A percentile compares a stretch with the other conserved stretches of the same genome.
These are phyloP conservation scores for Closterium sp. DNA, from an alignment of 139 green algal species.

Conservation along the genomic window DNA sequence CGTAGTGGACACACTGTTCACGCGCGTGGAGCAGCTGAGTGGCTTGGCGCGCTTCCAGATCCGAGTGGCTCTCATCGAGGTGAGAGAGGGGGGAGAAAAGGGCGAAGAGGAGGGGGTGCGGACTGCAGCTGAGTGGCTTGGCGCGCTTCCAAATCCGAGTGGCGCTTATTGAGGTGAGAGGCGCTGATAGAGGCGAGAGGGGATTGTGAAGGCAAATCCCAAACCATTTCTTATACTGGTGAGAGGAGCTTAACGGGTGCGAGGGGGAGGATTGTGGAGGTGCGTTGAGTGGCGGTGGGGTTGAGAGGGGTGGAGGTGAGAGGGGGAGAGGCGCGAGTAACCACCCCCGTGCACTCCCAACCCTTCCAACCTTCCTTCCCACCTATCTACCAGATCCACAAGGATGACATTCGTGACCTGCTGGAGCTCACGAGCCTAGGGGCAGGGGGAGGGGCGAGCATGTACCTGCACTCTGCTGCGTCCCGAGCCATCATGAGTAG, in stretches of 20 bases:
- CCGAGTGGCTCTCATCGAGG: conserved; percentile 50
- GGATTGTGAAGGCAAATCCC: not conserved
- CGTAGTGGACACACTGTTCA: conserved; percentile 43
- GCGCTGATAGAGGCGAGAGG: too few species aligned
- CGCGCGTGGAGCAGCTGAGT: conserved; percentile 3
- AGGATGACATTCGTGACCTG: not conserved
- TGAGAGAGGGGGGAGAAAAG: not conserved
- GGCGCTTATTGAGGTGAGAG: conserved; percentile 24
- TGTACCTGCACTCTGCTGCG: not conserved
- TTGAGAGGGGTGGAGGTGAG: too few species aligned
- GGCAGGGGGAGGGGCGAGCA: not conserved
- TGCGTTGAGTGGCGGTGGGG: too few species aligned
- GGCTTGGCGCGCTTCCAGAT: conserved; percentile 17
- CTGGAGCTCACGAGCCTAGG: not conserved
- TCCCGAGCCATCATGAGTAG: not conserved
- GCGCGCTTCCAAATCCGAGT: conserved; percentile 31
- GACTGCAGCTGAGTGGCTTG: not conserved
- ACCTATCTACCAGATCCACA: not conserved
- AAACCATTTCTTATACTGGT: too few species aligned
- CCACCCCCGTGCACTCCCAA: too few species aligned
- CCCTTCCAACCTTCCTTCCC: not conserved
- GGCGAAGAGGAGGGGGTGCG: too few species aligned
- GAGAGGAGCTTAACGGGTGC: too few species aligned
- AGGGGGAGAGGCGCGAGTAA: too few species aligned
- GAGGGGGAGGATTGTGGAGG: too few species aligned